Percentiles rank a stretch among this genome's conserved stretches.
phyloP scores from a whole-genome alignment of 352 stramenopile species.

The Phytophthora cryptogea region DNA sequence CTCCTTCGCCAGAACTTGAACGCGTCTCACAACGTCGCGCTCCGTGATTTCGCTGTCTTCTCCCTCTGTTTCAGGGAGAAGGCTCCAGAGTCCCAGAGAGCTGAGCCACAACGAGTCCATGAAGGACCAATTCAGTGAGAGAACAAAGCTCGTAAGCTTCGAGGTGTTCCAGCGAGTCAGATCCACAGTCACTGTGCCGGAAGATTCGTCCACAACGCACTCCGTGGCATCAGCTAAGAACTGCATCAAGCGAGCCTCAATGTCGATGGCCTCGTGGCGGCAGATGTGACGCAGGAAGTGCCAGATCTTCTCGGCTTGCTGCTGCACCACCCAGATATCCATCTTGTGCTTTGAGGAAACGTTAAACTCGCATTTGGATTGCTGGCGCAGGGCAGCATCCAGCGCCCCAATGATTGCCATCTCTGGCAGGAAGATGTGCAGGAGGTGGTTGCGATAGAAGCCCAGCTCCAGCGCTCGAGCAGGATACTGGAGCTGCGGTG shows the following conservation, averaged over 20 bases:
- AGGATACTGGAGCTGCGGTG: conserved; percentile 59
- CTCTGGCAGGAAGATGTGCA: conserved; percentile 81
- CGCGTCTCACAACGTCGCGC: conserved; percentile 52
- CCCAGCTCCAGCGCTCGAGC: conserved; percentile 71
- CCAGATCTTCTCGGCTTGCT: conserved; percentile 58
- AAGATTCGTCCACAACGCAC: conserved; percentile 26
- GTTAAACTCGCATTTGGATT: conserved; percentile 9
- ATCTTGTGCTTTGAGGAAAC: conserved; percentile 17
- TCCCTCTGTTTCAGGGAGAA: conserved; percentile 21
- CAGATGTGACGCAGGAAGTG: conserved; percentile 72
- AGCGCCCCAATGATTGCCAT: conserved; percentile 72
- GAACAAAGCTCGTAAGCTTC: conserved; percentile 58
- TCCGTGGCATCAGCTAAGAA: conserved; percentile 36
- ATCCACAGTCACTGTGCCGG: conserved; percentile 35
- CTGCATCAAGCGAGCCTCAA: conserved; percentile 39
- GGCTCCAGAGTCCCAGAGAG: conserved; percentile 48
- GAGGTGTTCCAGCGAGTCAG: conserved; percentile 40
- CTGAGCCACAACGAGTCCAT: conserved; percentile 77
- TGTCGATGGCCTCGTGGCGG: conserved; percentile 54
- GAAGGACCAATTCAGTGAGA: conserved; percentile 79
- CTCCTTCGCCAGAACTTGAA: conserved; percentile 59
- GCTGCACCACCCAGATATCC: conserved; percentile 36
- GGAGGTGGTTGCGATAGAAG: conserved; percentile 88
- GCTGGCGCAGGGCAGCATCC: conserved; percentile 40
- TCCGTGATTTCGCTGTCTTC: conserved; percentile 34